Evolutionary conservation across 176 grass and related monocot species (phyloP), one percentile per base, ranked within the genome.

Genomic region (Pharus latifolius): DNA sequence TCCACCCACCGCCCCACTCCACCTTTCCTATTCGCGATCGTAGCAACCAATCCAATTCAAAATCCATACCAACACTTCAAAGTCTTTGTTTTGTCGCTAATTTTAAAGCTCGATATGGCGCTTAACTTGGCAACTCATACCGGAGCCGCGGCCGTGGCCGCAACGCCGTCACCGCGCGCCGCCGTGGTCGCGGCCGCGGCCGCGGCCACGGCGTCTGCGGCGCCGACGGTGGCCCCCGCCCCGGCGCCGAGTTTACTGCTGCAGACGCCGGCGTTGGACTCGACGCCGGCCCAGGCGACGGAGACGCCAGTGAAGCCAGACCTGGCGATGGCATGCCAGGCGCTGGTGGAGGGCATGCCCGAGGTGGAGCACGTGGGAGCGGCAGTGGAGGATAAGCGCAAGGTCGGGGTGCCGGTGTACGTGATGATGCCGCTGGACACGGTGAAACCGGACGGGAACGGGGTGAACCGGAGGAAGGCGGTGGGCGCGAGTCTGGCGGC

Each of bases 401-500:
- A 75, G 74, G 78, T 46, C 5, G 78, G 83, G 4, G 88, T 91
- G 13, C 83, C 79, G 26, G 83, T 91, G 51, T 91, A 67, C 42
- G 83, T 91, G 30, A 91, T 91, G 88, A 62, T 91, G 26, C 88
- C 84, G 50, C 80, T 87, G 28, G 84, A 87, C 71, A 87, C 80
- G 37, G 80, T 84, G 72, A 46, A 56, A 53, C 77, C 68, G 23
- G 76, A 54, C 29, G 84, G 88, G 2, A 67, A 17, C n/a, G 51
- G 44, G 17, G 49, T 91, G 14, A 87, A 84, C 71, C 52, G 84
- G 10, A 60, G 78, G 55, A 91, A 73, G 80, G 80, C 76, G 30
- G 75, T 91, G 76, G 56, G 63, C 59, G 72, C 71, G 24, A 84
- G 80, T 10, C 58, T 91, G 40, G 48, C 52, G 48, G 84, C 70